A percentile compares a stretch with the other conserved stretches of the same genome.
Conservation (phyloP, 768 basidiomycete species). For the Omphalotus guepiniiformis region DNA sequence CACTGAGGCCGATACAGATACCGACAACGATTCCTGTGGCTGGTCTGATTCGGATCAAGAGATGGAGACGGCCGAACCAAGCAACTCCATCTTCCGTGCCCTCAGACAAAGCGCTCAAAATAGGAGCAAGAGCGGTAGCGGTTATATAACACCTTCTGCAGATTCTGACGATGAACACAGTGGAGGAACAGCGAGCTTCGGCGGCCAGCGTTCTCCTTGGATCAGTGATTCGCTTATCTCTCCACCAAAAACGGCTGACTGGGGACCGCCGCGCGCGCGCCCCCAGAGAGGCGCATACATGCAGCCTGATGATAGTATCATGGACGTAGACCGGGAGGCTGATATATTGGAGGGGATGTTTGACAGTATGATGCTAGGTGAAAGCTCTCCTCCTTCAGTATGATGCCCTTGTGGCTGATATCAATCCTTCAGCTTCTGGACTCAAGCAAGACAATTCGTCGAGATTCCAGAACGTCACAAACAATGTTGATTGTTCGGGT, state of each 20-base stretch:
- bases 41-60: constrained; percentile 5
- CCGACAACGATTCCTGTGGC: background rate
- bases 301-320: constrained; percentile 1
- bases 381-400: background rate
- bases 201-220: constrained; percentile 17
- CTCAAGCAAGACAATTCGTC: too few species aligned
- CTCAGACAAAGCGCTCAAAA: background rate
- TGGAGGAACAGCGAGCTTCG: background rate
- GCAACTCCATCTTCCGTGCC: background rate
- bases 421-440: constrained; percentile 9
- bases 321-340: constrained; percentile 11
- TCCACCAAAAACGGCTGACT: constrained; percentile 17
- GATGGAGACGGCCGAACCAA: background rate
- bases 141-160: constrained; percentile 10
- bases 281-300: constrained; percentile 12
- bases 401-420: background rate
- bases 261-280: constrained; percentile 8
- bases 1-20: constrained; percentile 7
- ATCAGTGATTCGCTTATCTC: constrained; percentile 22
- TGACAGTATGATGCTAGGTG: constrained; percentile 18
- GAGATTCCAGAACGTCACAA: too few species aligned
- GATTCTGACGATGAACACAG: constrained; percentile 6
- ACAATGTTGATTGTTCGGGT: background rate
- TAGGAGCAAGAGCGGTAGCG: background rate
- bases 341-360: constrained; percentile 21